Conservation (phyloP, 2,329 filamentous ascomycete genomes). For the Penicillium sp. region DNA sequence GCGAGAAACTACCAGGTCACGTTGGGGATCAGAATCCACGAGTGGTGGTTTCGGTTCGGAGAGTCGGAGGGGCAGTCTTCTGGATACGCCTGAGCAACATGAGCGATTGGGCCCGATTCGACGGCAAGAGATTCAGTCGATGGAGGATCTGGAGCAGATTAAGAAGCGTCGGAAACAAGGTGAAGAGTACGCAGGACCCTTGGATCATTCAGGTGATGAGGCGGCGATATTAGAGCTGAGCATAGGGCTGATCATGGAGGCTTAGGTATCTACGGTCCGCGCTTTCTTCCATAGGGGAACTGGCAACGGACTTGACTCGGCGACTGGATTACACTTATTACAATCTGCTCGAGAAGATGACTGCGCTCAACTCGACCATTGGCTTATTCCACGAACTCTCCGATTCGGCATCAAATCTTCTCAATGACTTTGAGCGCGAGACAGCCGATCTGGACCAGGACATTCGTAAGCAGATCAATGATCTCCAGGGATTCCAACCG, state of each 20-base stretch:
- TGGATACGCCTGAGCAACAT: conserved; percentile 33
- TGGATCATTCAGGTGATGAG: neutral
- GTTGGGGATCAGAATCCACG: conserved; percentile 41
- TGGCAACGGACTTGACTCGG: conserved; percentile 49
- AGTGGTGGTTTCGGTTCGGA: conserved; percentile 26
- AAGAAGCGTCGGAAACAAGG: conserved; percentile 73
- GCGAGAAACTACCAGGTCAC: conserved; percentile 37
- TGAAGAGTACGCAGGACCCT: conserved; percentile 62
- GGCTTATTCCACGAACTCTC: conserved; percentile 47
- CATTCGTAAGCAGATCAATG: conserved; percentile 41
- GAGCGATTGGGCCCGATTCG: conserved; percentile 34
- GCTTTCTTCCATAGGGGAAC: conserved; percentile 41
- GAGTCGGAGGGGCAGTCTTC: conserved; percentile 36
- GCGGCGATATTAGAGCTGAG: neutral
- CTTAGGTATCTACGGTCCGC: conserved; percentile 39
- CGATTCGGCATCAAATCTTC: conserved; percentile 41
- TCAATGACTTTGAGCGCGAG: conserved; percentile 45
- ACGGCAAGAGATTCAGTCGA: conserved; percentile 36
- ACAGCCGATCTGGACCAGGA: conserved; percentile 42
- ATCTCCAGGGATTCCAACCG: conserved; percentile 43
- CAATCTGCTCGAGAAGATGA: conserved; percentile 50
- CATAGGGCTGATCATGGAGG: conserved; percentile 4
- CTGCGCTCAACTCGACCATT: conserved; percentile 46
- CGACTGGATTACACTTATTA: conserved; percentile 55
- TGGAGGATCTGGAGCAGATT: conserved; percentile 42